These are phyloP conservation scores for Nannochloropsis gaditana DNA, from an alignment of 108 stramenopile species.

Conservation along the genomic window DNA sequence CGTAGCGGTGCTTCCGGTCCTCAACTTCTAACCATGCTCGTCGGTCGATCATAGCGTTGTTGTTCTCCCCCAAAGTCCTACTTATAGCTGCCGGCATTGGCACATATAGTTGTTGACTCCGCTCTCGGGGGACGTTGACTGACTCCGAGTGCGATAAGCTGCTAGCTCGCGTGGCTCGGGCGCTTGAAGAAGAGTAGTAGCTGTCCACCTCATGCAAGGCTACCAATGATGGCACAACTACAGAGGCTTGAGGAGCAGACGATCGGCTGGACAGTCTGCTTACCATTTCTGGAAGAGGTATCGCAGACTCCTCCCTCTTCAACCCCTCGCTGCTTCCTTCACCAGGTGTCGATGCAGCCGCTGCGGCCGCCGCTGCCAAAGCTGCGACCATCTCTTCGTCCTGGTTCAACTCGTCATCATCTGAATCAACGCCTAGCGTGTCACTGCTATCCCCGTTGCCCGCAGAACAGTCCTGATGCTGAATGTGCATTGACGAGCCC, in stretches of 20 bases:
- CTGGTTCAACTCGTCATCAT: background rate
- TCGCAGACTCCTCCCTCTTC: background rate
- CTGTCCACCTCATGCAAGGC: background rate
- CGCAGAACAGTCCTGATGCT: background rate
- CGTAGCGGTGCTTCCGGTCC: slow-evolving; percentile 82
- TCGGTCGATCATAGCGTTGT: slow-evolving; percentile 67
- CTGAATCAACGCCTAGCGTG: background rate
- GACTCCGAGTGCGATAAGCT: background rate
- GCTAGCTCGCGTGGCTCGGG: background rate
- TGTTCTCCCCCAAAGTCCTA: slow-evolving; percentile 56
- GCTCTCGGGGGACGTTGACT: background rate
- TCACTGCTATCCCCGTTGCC: slow-evolving; percentile 19
- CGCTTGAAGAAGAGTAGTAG: background rate
- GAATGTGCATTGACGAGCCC: background rate
- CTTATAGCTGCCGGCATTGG: slow-evolving; percentile 1
- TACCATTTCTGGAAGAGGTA: background rate
- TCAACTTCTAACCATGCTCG: slow-evolving; percentile 82
- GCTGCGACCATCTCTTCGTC: background rate
- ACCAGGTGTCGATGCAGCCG: background rate
- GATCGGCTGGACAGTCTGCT: background rate
- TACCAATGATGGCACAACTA: background rate
- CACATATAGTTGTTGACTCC: slow-evolving; percentile 10
- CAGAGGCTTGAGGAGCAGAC: background rate
- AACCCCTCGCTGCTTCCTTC: background rate
- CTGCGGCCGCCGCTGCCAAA: slow-evolving; percentile 1